Percentiles rank a stretch among this genome's conserved stretches.
Evolutionary conservation across 2,329 filamentous ascomycete species (phyloP).

Genomic region (Eutypella sp.): DNA sequence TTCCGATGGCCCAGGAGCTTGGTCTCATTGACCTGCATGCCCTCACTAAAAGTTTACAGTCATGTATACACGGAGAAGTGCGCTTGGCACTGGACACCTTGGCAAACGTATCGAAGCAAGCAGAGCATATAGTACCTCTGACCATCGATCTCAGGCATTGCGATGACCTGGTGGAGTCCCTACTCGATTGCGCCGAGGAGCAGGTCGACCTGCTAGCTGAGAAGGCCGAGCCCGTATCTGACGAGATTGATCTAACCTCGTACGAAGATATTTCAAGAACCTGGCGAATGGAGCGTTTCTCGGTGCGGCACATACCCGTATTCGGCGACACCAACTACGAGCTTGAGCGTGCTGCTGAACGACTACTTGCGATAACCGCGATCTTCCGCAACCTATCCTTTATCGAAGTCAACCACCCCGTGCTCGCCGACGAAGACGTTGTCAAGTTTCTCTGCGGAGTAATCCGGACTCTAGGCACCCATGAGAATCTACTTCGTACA

Average conservation of each 20-base stretch:
- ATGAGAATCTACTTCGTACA: slow-evolving; percentile 77
- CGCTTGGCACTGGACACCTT: slow-evolving; percentile 83
- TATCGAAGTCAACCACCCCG: slow-evolving; percentile 63
- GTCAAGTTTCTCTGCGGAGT: slow-evolving; percentile 79
- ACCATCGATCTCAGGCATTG: slow-evolving; percentile 66
- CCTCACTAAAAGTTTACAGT: slow-evolving; percentile 83
- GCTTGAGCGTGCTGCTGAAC: slow-evolving; percentile 79
- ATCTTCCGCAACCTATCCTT: slow-evolving; percentile 93
- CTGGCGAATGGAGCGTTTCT: slow-evolving; percentile 62
- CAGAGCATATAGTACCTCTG: slow-evolving; percentile 57
- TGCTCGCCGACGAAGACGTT: slow-evolving; percentile 71
- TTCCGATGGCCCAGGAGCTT: slow-evolving; percentile 71
- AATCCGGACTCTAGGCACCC: slow-evolving; percentile 82
- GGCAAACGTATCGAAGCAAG: slow-evolving; percentile 59
- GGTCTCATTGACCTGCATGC: slow-evolving; percentile 88
- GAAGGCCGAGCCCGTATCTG: slow-evolving; percentile 77
- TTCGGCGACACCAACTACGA: slow-evolving; percentile 77
- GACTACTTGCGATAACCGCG: slow-evolving; percentile 83
- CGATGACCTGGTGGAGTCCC: slow-evolving; percentile 81
- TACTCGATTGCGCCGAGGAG: slow-evolving; percentile 87
- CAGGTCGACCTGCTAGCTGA: slow-evolving; percentile 82
- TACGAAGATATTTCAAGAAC: slow-evolving; percentile 85
- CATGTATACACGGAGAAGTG: slow-evolving; percentile 85
- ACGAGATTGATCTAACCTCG: slow-evolving; percentile 73
- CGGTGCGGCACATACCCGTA: slow-evolving; percentile 63